Evolutionary conservation across 495 filamentous ascomycete species (phyloP).

Genomic region (Annulohypoxylon nitens): DNA sequence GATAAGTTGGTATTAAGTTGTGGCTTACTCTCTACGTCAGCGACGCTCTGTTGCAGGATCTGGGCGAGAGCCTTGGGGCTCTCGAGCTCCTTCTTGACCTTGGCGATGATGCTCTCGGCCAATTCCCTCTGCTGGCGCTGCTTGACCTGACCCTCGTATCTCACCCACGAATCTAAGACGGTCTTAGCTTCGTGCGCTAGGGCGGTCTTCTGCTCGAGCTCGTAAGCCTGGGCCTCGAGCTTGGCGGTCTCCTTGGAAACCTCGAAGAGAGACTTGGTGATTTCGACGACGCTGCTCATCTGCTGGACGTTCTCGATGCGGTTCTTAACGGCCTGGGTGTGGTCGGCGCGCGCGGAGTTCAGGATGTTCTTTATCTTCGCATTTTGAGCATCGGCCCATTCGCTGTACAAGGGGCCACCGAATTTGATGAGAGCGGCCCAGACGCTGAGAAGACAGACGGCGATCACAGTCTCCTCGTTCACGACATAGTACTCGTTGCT

Average conservation of each 20-base stretch:
- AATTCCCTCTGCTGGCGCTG: constrained; percentile 97
- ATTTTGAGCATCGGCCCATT: constrained; percentile 90
- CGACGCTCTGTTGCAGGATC: constrained; percentile 93
- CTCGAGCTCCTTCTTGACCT: constrained; percentile 98
- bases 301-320: constrained; percentile 94
- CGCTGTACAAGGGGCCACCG: constrained; percentile 88
- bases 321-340: constrained; percentile 92
- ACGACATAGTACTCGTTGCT: constrained; percentile 99
- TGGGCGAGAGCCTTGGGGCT: constrained; percentile 94
- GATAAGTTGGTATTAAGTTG: too few species aligned
- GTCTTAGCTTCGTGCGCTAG: constrained; percentile 91
- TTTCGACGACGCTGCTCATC: constrained; percentile 90
- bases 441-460: constrained; percentile 87
- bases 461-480: constrained; percentile 96
- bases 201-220: constrained; percentile 94
- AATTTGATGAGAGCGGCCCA: constrained; percentile 92
- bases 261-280: constrained; percentile 96
- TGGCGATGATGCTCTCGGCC: constrained; percentile 89
- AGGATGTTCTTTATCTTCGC: constrained; percentile 92
- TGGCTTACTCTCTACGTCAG: constrained; percentile 92
- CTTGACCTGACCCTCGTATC: constrained; percentile 99
- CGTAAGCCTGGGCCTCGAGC: constrained; percentile 94
- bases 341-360: constrained; percentile 91
- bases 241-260: constrained; percentile 99
- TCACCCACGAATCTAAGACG: constrained; percentile 97